Conservation (phyloP, 495 filamentous ascomycete species). For the Trichoderma erinaceum region DNA sequence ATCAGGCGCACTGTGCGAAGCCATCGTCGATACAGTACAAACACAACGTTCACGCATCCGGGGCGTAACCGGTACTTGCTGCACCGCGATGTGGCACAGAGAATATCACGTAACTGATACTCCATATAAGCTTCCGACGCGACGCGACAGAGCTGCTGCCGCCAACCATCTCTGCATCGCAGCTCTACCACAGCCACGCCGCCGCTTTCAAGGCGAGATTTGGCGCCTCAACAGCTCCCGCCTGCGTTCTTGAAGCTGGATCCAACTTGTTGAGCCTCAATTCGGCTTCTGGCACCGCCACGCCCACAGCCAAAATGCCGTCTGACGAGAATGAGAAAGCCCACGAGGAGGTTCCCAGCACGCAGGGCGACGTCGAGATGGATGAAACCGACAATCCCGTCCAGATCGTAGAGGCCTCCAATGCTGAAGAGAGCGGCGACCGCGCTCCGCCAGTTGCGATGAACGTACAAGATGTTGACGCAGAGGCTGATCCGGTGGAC, state of each 20-base stretch:
- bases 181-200: background rate
- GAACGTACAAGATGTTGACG: background rate
- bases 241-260: background rate
- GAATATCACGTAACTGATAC: background rate
- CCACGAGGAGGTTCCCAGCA: background rate
- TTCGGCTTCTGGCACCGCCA: background rate
- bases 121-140: background rate
- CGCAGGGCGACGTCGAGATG: slow-evolving; percentile 16
- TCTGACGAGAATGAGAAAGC: background rate
- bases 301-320: background rate
- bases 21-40: too few relatives aligned
- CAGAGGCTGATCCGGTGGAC: slow-evolving; percentile 8
- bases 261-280: background rate
- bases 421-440: background rate
- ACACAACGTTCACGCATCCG: too few relatives aligned
- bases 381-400: background rate
- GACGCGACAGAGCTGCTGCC: background rate
- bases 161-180: background rate
- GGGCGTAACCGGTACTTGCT: background rate
- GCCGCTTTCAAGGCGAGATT: background rate
- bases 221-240: background rate
- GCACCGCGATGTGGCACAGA: background rate
- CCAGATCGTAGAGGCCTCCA: background rate
- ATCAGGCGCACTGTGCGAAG: too few relatives aligned
- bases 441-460: background rate